Evolutionary conservation across 2,329 filamentous ascomycete species (phyloP).

Genomic region (Exophiala phaeomuriformis): DNA sequence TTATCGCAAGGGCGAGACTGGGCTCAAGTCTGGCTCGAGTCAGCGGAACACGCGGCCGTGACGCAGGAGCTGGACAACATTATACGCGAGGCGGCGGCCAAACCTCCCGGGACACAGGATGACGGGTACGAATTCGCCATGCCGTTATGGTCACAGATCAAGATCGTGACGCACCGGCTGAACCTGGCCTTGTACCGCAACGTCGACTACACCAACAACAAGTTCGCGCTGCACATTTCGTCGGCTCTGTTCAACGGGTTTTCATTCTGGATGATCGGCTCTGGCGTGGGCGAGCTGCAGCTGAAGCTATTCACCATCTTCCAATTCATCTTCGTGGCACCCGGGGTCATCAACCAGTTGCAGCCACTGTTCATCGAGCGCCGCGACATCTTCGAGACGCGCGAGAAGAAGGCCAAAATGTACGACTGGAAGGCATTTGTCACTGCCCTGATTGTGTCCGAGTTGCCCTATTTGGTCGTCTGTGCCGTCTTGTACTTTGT

Average conservation of each 20-base stretch:
- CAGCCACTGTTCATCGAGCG: constrained; percentile 64
- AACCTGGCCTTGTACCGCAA: constrained; percentile 61
- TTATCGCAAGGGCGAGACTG: constrained; percentile 53
- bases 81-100: constrained; percentile 41
- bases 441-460: constrained; percentile 60
- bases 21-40: constrained; percentile 64
- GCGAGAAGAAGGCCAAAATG: constrained; percentile 64
- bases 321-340: constrained; percentile 51
- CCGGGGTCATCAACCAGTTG: constrained; percentile 41
- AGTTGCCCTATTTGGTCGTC: constrained; percentile 61
- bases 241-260: constrained; percentile 45
- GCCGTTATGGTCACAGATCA: constrained; percentile 54
- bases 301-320: constrained; percentile 65
- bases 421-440: constrained; percentile 70
- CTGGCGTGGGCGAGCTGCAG: constrained; percentile 59
- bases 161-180: constrained; percentile 58
- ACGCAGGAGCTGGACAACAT: constrained; percentile 58
- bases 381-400: constrained; percentile 57
- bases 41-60: constrained; percentile 51
- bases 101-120: constrained; percentile 40
- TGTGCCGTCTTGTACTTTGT: constrained; percentile 60
- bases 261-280: constrained; percentile 61
- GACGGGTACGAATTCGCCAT: constrained; percentile 57
- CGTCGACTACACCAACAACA: constrained; percentile 59
- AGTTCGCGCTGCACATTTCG: constrained; percentile 50